A percentile compares a stretch with the other conserved stretches of the same genome.
These are phyloP conservation scores for Candida sakaeoensis DNA, from an alignment of 805 yeast genomes.

Conservation along the genomic window DNA sequence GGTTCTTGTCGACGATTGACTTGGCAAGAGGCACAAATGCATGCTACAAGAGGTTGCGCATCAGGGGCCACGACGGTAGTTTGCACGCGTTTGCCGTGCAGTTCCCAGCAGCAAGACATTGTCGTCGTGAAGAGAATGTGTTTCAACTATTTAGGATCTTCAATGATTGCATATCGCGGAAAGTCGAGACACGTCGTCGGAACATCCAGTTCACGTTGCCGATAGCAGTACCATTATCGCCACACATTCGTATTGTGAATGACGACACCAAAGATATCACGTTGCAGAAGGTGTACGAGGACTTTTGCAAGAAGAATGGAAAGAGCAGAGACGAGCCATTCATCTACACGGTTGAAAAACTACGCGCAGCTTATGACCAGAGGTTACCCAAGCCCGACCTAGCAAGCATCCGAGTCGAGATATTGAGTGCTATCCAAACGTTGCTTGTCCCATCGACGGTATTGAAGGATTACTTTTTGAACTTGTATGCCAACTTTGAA, in stretches of 20 bases:
- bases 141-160: slow-evolving; percentile 88
- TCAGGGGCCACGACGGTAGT: slow-evolving; percentile 92
- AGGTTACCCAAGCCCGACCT: slow-evolving; percentile 91
- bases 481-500: slow-evolving; percentile 70
- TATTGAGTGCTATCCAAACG: slow-evolving; percentile 84
- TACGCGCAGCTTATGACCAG: slow-evolving; percentile 91
- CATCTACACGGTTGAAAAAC: slow-evolving; percentile 76
- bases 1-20: slow-evolving; percentile 86
- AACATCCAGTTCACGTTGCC: slow-evolving; percentile 84
- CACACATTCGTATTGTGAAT: slow-evolving; percentile 84
- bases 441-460: slow-evolving; percentile 81
- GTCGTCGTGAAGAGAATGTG: slow-evolving; percentile 92
- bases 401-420: slow-evolving; percentile 84
- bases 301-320: slow-evolving; percentile 68
- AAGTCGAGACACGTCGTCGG: slow-evolving; percentile 85
- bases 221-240: slow-evolving; percentile 88
- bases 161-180: slow-evolving; percentile 72
- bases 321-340: slow-evolving; percentile 87
- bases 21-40: slow-evolving; percentile 86
- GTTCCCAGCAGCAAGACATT: slow-evolving; percentile 96
- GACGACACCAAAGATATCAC: slow-evolving; percentile 77
- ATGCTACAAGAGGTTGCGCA: slow-evolving; percentile 82
- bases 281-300: slow-evolving; percentile 83
- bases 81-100: slow-evolving; percentile 92
- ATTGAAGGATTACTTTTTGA: slow-evolving; percentile 71